These are phyloP conservation scores for Talaromyces borbonicus DNA, from an alignment of 495 filamentous ascomycete species.

Conservation along the genomic window DNA sequence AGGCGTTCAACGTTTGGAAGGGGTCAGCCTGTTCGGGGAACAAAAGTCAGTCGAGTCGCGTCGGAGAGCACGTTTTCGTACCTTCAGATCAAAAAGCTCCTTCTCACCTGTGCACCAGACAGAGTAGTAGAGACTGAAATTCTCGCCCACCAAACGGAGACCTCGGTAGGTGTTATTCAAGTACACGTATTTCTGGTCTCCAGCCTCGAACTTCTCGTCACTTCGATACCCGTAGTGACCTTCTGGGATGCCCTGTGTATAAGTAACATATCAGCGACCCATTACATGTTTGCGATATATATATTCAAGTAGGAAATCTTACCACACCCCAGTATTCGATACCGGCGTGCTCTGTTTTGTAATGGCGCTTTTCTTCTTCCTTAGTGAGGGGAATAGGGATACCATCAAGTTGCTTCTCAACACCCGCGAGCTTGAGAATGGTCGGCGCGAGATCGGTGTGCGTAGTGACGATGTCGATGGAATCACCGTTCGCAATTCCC, in stretches of 20 bases:
- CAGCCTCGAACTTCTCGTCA: too few relatives aligned
- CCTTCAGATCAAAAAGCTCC: conserved; percentile 53
- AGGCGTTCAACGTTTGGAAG: conserved; percentile 50
- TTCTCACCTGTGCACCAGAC: conserved; percentile 59
- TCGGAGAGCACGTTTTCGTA: too few relatives aligned
- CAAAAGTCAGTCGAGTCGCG: too few relatives aligned
- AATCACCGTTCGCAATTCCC: conserved; percentile 33
- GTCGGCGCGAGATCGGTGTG: conserved; percentile 65
- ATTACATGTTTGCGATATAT: too few relatives aligned
- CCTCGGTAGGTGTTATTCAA: conserved; percentile 59
- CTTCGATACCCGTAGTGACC: too few relatives aligned
- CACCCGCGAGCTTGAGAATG: conserved; percentile 42
- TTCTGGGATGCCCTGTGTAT: too few relatives aligned
- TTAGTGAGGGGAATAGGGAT: conserved; percentile 42
- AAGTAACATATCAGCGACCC: too few relatives aligned
- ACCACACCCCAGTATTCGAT: too few relatives aligned
- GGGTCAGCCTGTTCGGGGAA: conserved; percentile 45
- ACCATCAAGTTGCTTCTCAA: conserved; percentile 57
- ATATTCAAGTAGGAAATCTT: too few relatives aligned
- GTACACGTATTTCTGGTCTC: not conserved
- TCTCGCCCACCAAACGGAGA: conserved; percentile 41
- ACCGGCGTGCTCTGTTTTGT: too few relatives aligned
- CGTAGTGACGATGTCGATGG: conserved; percentile 49
- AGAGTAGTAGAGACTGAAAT: conserved; percentile 52
- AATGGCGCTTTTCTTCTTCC: too few relatives aligned